Conservation (phyloP, 331 rosid species). For the Rosa hybrid region DNA sequence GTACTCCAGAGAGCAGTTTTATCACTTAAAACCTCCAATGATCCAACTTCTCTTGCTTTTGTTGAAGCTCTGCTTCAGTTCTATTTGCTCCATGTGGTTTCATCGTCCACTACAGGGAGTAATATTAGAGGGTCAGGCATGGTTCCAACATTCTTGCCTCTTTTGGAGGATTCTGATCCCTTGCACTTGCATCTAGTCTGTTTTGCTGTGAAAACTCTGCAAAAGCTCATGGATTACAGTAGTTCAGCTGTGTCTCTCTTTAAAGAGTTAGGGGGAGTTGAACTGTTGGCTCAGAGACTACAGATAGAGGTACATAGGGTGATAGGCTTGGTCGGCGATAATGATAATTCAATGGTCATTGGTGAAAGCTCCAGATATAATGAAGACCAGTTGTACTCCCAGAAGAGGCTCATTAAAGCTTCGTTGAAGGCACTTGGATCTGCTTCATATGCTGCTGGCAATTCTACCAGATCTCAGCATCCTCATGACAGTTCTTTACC, state of each 20-base stretch:
- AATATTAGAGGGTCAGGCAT: slow-evolving; percentile 94
- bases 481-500: slow-evolving; percentile 74
- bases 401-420: slow-evolving; percentile 89
- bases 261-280: slow-evolving; percentile 94
- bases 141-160: slow-evolving; percentile 98
- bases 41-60: slow-evolving; percentile 89
- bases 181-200: slow-evolving; percentile 90
- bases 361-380: slow-evolving; percentile 75
- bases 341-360: slow-evolving; percentile 49
- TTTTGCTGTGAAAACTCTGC: slow-evolving; percentile 94
- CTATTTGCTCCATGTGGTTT: slow-evolving; percentile 94
- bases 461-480: slow-evolving; percentile 70
- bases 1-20: slow-evolving; percentile 92
- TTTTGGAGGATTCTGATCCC: slow-evolving; percentile 93
- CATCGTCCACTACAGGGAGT: slow-evolving; percentile 92
- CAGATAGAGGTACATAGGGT: slow-evolving; percentile 86
- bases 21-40: slow-evolving; percentile 76
- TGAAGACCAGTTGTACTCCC: slow-evolving; percentile 72
- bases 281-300: slow-evolving; percentile 89
- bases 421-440: slow-evolving; percentile 96
- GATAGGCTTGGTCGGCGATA: slow-evolving; percentile 57
- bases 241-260: slow-evolving; percentile 94
- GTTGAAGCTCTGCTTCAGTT: slow-evolving; percentile 99
- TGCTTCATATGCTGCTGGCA: slow-evolving; percentile 85
- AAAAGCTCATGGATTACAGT: slow-evolving; percentile 97